These are phyloP conservation scores for Diaporthe citrichinensis DNA, from an alignment of 2,329 filamentous ascomycete species.

Conservation along the genomic window DNA sequence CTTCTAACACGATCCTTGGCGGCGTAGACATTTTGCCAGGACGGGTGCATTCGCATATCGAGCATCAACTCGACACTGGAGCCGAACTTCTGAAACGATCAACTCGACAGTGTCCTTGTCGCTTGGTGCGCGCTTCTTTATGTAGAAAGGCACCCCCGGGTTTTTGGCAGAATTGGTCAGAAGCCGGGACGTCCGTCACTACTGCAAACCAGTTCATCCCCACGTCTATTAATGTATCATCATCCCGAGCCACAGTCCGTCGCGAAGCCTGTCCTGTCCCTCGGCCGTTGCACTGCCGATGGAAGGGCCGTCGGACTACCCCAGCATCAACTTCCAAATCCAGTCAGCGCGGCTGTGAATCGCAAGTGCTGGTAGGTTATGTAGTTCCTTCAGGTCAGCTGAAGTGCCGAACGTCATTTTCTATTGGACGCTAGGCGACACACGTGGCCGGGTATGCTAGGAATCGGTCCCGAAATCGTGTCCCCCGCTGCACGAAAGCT, in stretches of 20 bases:
- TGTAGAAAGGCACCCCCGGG: background rate
- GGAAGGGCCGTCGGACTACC: conserved; percentile 14
- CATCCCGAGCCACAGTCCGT: background rate
- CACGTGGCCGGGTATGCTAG: background rate
- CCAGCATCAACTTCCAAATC: conserved; percentile 13
- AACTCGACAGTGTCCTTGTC: background rate
- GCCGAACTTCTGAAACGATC: conserved; percentile 5
- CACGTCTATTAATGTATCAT: conserved; percentile 1
- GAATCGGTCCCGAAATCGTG: conserved; percentile 13
- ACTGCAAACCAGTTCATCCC: background rate
- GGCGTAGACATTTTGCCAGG: background rate
- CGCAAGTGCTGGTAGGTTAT: background rate
- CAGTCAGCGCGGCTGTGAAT: conserved; percentile 21
- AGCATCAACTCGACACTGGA: background rate
- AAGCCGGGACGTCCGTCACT: background rate
- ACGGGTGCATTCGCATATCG: background rate
- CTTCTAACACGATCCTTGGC: conserved; percentile 14
- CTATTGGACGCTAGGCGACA: background rate
- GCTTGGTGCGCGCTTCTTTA: background rate
- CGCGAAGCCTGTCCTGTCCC: conserved; percentile 11
- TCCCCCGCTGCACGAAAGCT: background rate
- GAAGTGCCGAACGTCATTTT: conserved; percentile 4
- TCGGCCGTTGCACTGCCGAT: background rate
- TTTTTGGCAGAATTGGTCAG: background rate
- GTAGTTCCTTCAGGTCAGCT: conserved; percentile 19